Evolutionary conservation across 2,329 filamentous ascomycete genomes (phyloP), one percentile per base, ranked within the genome.

Genomic region (Apiospora malaysiana): DNA sequence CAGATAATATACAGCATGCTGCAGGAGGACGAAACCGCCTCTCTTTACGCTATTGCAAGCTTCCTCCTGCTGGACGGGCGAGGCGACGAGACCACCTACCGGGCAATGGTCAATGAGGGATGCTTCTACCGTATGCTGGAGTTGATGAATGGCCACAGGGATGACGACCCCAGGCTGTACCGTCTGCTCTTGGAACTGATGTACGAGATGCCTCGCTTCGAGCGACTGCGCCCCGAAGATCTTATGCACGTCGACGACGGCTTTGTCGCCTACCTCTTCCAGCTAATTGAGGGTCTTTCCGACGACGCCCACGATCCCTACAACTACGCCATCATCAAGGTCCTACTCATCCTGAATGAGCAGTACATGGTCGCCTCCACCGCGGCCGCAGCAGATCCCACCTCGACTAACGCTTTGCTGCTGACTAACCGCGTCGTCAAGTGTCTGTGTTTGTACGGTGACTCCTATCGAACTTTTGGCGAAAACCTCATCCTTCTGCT

Each of bases 191-290:
- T 99, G 77, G 93, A 98, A 81, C 84, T 99, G 70, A 88, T 98
- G 79, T 99, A 97, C 82, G 96, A 98, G 84, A 98, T 98, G 93
- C 95, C 94, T 63, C 89, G 97, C 72, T 94, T 98, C 79, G 94
- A 98, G 81, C 89, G 91, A 73, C 84, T 99, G 72, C 91, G 89
- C 70, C 83, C 88, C 72, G 90, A 94, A 74, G 95, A 99, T 79
- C 83, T 99, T 74, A 77, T 89, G 82, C 93, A 89, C 70, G 92
- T 92, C 42, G 88, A 92, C 75, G 96, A 99, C 78, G 88, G 88
- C 68, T 98, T 99, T 80, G 88, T 98, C 71, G 87, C 89, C 46
- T 92, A 93, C 78, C 89, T 99, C 12, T 94, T 98, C 77, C 88
- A 92, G 74, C 91, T 97, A 70, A 95, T 98, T 77, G 95, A 98